Conservation (phyloP, 2,329 filamentous ascomycete genomes). For the Parastagonospora avenae region DNA sequence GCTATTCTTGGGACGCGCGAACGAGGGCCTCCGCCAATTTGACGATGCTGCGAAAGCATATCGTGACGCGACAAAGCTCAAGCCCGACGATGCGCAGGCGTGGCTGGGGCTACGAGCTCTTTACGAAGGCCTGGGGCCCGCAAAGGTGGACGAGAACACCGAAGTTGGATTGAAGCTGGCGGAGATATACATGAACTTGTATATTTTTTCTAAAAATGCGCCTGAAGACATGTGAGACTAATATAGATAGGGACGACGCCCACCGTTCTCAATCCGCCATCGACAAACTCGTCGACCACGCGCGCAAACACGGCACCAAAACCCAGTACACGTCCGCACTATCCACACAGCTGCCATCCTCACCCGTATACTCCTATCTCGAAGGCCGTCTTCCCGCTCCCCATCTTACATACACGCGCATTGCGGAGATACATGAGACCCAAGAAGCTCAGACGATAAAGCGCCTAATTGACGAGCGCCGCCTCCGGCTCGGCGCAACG, state of each 20-base stretch:
- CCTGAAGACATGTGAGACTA: background rate
- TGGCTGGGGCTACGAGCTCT: constrained; percentile 90
- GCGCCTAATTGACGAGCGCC: constrained; percentile 83
- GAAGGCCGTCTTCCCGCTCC: constrained; percentile 85
- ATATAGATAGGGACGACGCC: constrained; percentile 58
- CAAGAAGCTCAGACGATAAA: constrained; percentile 92
- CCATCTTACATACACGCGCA: constrained; percentile 76
- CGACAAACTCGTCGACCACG: constrained; percentile 79
- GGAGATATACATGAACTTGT: constrained; percentile 66
- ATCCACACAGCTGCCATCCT: constrained; percentile 76
- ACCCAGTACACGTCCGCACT: constrained; percentile 78
- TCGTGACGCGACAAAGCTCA: constrained; percentile 70
- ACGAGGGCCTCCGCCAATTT: constrained; percentile 74
- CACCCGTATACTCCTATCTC: constrained; percentile 78
- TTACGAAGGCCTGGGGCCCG: constrained; percentile 76
- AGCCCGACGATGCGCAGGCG: constrained; percentile 77
- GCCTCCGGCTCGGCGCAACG: constrained; percentile 83
- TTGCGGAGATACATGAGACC: constrained; percentile 81
- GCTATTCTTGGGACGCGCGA: constrained; percentile 85
- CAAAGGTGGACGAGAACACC: constrained; percentile 75
- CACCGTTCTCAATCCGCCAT: constrained; percentile 67
- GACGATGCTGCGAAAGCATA: constrained; percentile 81
- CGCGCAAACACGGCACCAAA: constrained; percentile 72
- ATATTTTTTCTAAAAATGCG: background rate
- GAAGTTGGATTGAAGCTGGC: constrained; percentile 75